Base-by-base conservation (phyloP, 768 basidiomycete genomes). In the Suillus paluster region DNA sequence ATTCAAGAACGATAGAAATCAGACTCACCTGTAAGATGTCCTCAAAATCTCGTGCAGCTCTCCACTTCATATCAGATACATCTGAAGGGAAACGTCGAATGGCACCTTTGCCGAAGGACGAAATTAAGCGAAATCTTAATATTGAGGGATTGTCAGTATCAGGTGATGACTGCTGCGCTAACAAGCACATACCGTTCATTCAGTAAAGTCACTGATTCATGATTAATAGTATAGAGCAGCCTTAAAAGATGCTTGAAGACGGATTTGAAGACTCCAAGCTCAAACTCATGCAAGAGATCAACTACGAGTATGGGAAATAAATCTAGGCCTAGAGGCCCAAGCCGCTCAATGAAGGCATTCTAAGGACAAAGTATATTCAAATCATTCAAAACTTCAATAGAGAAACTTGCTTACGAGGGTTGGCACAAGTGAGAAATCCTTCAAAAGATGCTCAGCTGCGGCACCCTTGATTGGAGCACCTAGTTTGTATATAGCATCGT, bases 271-370 rank as follows among this genome's bases (percentile, higher is more conserved):
- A 77, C 74, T 0, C 80, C 78, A 0, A 80, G 69, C 56, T 81
- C 79, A 38, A 77, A 64, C 52, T 81, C 78, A 59, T 81, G 80
- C 68, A 83, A 39, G n/a, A 81, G 58, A 59, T 83, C 79, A 0
- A 70, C 66, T 0, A 72, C 68, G 2, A 80, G 67, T 30, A 75
- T 72, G 0, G 11, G n/a, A 61, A 63, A 76, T 4, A 71, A 25
- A 44, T 75, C 64, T 39, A 73, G 71, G 1, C 65, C 66, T 23
- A 68, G 56, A 11, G 42, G 21, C 3, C 59, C 57, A 1, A 77
- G 58, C 10, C 57, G 54, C 7, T 67, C 61, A 0, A 72, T 73
- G 61, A 81, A 79, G 4, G 75, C 64, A 63, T 77, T 78, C 77
- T 78, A 42, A 53, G 8, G 0, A 14, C 2, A n/a, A 39, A 21